Percentiles rank a stretch among this genome's conserved stretches.
These are phyloP conservation scores for Candida smagusa DNA, from an alignment of 1,139 yeast genomes.

Conservation along the genomic window DNA sequence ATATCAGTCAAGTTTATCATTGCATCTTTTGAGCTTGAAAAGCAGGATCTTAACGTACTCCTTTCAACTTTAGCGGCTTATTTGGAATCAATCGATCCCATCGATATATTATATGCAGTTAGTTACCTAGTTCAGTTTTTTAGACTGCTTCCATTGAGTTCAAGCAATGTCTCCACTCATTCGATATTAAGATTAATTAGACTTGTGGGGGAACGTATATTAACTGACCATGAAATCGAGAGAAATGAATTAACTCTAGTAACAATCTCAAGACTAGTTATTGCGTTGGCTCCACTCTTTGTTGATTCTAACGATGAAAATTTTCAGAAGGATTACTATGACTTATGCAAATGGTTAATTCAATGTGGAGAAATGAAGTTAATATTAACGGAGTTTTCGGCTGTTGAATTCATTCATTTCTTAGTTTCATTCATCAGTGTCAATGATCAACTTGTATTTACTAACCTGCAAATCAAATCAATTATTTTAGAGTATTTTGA, in stretches of 20 bases:
- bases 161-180: conserved; percentile 1
- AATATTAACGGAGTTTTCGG: conserved; percentile 22
- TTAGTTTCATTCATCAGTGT: conserved; percentile 11
- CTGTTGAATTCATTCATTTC: conserved; percentile 18
- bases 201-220: conserved; percentile 28
- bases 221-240: conserved; percentile 27
- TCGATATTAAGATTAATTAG: conserved; percentile 17
- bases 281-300: conserved; percentile 12
- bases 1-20: conserved; percentile 7
- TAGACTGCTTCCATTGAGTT: background rate
- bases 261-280: conserved; percentile 24
- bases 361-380: conserved; percentile 28
- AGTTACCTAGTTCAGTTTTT: conserved; percentile 5
- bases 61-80: conserved; percentile 5
- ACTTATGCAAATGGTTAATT: conserved; percentile 32
- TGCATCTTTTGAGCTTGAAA: background rate
- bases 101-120: conserved; percentile 5
- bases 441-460: conserved; percentile 11
- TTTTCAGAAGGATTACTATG: conserved; percentile 30
- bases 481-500: conserved; percentile 13
- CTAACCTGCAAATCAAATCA: conserved; percentile 10
- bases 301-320: conserved; percentile 11
- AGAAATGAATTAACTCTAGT: conserved; percentile 33
- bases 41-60: conserved; percentile 3
- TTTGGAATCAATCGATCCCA: conserved; percentile 6